Evolutionary conservation across 345 rosid species (phyloP).

Genomic region (Salix koriyanagi): DNA sequence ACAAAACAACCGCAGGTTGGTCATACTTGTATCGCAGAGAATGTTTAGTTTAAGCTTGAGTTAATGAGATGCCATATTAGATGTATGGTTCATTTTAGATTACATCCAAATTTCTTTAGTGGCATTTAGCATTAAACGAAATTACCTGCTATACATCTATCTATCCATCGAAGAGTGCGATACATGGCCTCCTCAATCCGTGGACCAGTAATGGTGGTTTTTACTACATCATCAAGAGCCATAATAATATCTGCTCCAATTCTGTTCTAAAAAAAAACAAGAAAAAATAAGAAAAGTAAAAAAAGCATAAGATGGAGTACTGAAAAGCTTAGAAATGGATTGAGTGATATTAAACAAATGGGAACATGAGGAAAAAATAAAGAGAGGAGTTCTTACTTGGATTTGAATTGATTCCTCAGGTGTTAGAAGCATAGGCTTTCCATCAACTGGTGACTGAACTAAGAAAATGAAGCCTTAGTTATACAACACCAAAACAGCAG

Average conservation of each 20-base stretch:
- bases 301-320: not conserved
- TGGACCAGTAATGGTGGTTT: slow-evolving; percentile 73
- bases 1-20: not conserved
- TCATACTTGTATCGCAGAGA: not conserved
- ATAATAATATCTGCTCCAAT: slow-evolving; percentile 86
- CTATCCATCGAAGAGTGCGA: slow-evolving; percentile 85
- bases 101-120: not conserved
- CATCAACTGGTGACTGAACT: slow-evolving; percentile 73
- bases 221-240: slow-evolving; percentile 90
- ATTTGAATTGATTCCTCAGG: slow-evolving; percentile 86
- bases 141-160: slow-evolving; percentile 66
- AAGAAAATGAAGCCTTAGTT: slow-evolving; percentile 25
- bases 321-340: not conserved
- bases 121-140: not conserved
- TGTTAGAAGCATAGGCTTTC: slow-evolving; percentile 77
- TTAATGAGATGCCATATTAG: not conserved
- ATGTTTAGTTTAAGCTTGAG: slow-evolving; percentile 8
- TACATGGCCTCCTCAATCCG: slow-evolving; percentile 82
- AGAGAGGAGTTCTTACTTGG: slow-evolving; percentile 43
- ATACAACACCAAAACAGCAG: slow-evolving; percentile 11
- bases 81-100: not conserved
- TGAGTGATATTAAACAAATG: too few species aligned
- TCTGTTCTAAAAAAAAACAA: slow-evolving; percentile 41
- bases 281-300: not conserved
- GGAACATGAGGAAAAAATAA: not conserved